phyloP scores from a whole-genome alignment of 352 stramenopile species.

The Pythium sp. region DNA sequence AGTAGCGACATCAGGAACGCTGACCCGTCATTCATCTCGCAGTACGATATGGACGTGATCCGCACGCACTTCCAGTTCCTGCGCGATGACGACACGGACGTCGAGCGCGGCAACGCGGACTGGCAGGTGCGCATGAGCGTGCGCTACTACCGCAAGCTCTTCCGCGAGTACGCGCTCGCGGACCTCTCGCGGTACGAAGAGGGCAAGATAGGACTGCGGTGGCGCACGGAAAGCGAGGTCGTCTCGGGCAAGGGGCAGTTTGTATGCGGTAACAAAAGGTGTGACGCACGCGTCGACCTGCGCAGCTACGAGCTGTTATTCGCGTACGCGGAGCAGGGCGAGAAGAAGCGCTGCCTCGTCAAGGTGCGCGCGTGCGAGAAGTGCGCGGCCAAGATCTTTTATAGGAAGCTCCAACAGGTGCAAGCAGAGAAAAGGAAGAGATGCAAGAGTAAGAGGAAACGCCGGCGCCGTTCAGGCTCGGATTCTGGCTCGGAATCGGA shows the following conservation, averaged over 20 bases:
- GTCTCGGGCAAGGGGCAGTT: conserved; percentile 79
- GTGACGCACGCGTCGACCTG: conserved; percentile 37
- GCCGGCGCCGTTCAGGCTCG: neutral
- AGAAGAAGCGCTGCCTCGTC: conserved; percentile 69
- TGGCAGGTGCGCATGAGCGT: conserved; percentile 81
- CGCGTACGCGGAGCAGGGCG: conserved; percentile 61
- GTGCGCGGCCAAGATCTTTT: conserved; percentile 75
- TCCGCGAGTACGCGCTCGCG: conserved; percentile 78
- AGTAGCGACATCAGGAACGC: too few relatives aligned
- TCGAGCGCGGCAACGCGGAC: conserved; percentile 38
- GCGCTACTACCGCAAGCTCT: conserved; percentile 82
- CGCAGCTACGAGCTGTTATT: conserved; percentile 84
- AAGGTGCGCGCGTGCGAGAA: conserved; percentile 67
- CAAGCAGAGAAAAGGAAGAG: neutral
- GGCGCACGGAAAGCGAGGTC: conserved; percentile 78
- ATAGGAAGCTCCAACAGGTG: conserved; percentile 40
- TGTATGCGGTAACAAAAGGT: conserved; percentile 72
- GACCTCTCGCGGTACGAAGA: conserved; percentile 67
- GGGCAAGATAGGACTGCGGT: conserved; percentile 68
- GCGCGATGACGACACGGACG: conserved; percentile 66
- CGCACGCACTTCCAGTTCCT: conserved; percentile 71
- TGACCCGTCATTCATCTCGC: conserved; percentile 4
- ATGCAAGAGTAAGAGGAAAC: neutral
- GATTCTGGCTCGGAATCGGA: too few relatives aligned
- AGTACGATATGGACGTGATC: conserved; percentile 43